These are phyloP conservation scores for Kodamaea alishanica DNA, from an alignment of 1,139 yeast genomes.

Conservation along the genomic window DNA sequence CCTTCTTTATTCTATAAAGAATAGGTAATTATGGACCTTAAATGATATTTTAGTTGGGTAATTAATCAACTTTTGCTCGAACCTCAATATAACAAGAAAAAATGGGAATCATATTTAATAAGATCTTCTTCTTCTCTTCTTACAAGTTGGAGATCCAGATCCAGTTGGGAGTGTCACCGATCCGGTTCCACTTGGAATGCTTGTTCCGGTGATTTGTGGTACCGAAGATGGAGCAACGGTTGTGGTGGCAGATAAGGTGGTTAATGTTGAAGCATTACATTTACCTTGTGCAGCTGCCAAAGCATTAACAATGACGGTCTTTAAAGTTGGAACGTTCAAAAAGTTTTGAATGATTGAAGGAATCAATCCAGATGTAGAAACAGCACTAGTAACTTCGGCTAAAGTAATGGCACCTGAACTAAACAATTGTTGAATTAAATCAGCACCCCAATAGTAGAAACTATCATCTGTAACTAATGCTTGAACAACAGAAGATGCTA, in stretches of 20 bases:
- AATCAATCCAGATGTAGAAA: constrained; percentile 38
- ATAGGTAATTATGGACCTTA: too few species aligned
- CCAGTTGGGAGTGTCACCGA: constrained; percentile 16
- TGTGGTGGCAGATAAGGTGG: constrained; percentile 22
- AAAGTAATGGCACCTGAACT: constrained; percentile 29
- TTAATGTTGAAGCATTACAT: constrained; percentile 33
- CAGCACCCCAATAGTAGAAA: constrained; percentile 42
- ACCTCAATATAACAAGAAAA: neutral
- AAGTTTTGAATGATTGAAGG: constrained; percentile 37
- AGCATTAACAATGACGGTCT: constrained; percentile 41
- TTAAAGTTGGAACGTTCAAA: constrained; percentile 39
- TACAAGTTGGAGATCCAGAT: constrained; percentile 16
- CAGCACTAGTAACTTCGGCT: constrained; percentile 27
- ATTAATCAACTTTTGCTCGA: neutral
- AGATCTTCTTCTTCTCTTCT: constrained; percentile 31
- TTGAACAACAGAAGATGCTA: constrained; percentile 40
- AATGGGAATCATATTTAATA: constrained; percentile 15
- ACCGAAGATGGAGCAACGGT: constrained; percentile 15
- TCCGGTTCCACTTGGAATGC: constrained; percentile 18
- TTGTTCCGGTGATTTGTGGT: constrained; percentile 10
- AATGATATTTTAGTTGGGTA: too few species aligned
- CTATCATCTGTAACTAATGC: constrained; percentile 38
- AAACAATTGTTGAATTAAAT: constrained; percentile 33
- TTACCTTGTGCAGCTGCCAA: constrained; percentile 45
- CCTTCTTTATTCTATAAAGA: too few species aligned